Base-by-base conservation (phyloP, 148 eudicot species). In the Amaranthus hypochondriacus region DNA sequence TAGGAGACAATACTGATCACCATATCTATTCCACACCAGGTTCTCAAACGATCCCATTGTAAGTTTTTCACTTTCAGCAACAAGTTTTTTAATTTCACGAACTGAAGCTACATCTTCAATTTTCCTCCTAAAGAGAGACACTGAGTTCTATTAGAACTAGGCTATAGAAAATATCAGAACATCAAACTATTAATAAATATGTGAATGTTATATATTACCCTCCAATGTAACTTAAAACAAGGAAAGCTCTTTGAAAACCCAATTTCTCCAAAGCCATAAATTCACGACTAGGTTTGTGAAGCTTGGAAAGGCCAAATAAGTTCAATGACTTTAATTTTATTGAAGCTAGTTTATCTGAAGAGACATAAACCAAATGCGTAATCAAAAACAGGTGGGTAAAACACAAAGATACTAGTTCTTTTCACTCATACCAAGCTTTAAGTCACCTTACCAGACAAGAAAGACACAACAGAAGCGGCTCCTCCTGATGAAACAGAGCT, bases 161-260 rank as follows among this genome's bases (percentile, higher is more conserved):
- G 43, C 57, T n/a, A 46, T 10, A 13, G 48, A n/a, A 9, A 44
- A 42, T 49, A 14, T 28, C 11, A 11, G 1, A 47, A 51, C 46
- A 48, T 9, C 49, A 0, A 28, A 4, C 49, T n/a, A 7, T 14
- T 15, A 64, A 12, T 9, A 8, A 13, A 2, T 14, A 11, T 18
- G 60, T 63, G 52, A 75, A 13, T 5, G 71, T 51, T 71, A 4
- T 67, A 48, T n/a, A 70, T 69, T 72, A 90, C 95, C 86, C 75
- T 69, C 89, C 89, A 53, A 80, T 68, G 82, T 90, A 90, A 79
- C 82, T 86, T 18, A 86, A 69, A 28, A 90, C 15, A 53, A 90
- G 74, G 65, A 90, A 87, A 49, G 80, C 75, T 68, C 78, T 84
- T 48, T 83, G 71, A 56, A 81, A 90, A 47, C 86, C 89, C 6